A percentile compares a stretch with the other conserved stretches of the same genome.
phyloP scores from a whole-genome alignment of 129 eudicot species.

The Centaurea solstitialis region DNA sequence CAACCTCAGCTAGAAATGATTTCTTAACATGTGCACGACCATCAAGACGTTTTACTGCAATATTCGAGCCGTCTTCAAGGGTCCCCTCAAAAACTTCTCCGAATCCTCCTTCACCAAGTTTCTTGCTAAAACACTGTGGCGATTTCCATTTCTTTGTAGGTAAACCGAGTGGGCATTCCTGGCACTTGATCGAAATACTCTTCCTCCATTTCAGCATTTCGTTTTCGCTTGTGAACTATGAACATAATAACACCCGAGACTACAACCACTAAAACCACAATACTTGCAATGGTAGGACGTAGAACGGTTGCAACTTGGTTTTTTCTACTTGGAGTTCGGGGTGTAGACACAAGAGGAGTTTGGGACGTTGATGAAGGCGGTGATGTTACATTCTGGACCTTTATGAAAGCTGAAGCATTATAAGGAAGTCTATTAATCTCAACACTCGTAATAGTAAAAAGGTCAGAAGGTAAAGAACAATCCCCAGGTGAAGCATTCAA shows the following conservation, averaged over 20 bases:
- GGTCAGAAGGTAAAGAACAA: conserved; percentile 23
- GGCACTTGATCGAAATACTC: conserved; percentile 23
- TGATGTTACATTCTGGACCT: conserved; percentile 24
- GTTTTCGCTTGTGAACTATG: background rate
- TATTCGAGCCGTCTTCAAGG: conserved; percentile 10
- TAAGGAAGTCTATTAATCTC: background rate
- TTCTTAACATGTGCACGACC: conserved; percentile 13
- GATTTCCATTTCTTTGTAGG: conserved; percentile 31
- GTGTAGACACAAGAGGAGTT: too few species aligned
- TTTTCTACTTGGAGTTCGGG: background rate
- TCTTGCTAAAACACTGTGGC: conserved; percentile 41
- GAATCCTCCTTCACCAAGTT: conserved; percentile 59
- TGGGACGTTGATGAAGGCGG: too few species aligned
- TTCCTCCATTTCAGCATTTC: conserved; percentile 11
- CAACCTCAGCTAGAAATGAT: conserved; percentile 42
- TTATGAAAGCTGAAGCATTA: conserved; percentile 23
- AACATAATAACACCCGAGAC: background rate
- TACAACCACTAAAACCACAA: background rate
- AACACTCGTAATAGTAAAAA: conserved; percentile 27
- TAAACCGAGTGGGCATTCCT: conserved; percentile 37
- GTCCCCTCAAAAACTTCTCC: conserved; percentile 29
- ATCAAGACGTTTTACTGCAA: conserved; percentile 37
- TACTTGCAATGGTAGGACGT: background rate
- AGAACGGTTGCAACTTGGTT: background rate
- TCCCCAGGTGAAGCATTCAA: background rate